Percentiles rank a stretch among this genome's conserved stretches.
Conservation (phyloP, 805 yeast species). For the Hermanozyma aechmeae region DNA sequence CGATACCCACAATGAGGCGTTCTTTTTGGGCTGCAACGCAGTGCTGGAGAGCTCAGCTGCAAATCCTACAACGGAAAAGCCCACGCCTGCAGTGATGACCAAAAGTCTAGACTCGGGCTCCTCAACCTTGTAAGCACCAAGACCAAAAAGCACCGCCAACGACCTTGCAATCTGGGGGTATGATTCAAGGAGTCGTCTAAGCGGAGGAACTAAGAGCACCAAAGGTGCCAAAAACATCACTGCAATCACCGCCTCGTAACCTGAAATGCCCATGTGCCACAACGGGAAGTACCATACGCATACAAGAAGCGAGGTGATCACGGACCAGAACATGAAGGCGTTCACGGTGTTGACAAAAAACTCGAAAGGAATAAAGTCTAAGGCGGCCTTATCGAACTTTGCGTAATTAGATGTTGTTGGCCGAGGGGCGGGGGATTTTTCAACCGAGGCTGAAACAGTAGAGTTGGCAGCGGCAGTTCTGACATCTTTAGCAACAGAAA, state of each 20-base stretch:
- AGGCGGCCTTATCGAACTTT: too few species aligned
- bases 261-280: constrained; percentile 97
- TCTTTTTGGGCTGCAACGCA: constrained; percentile 17
- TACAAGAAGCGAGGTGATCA: constrained; percentile 67
- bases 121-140: constrained; percentile 64
- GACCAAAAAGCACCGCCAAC: constrained; percentile 51
- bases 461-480: too few species aligned
- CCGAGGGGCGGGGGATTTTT: too few species aligned
- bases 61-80: constrained; percentile 52
- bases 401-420: too few species aligned
- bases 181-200: constrained; percentile 17
- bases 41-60: constrained; percentile 40
- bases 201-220: constrained; percentile 34
- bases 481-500: too few species aligned
- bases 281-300: constrained; percentile 96
- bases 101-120: constrained; percentile 66
- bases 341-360: constrained; percentile 44
- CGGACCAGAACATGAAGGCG: constrained; percentile 79
- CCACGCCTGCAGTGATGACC: constrained; percentile 56
- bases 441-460: too few species aligned
- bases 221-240: constrained; percentile 51
- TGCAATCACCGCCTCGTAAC: constrained; percentile 68
- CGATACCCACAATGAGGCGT: constrained; percentile 42
- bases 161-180: constrained; percentile 48
- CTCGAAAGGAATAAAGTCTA: constrained; percentile 26